Base-by-base conservation (phyloP, 1,284 basidiomycete species). In the Stygiomarasmius scandens region DNA sequence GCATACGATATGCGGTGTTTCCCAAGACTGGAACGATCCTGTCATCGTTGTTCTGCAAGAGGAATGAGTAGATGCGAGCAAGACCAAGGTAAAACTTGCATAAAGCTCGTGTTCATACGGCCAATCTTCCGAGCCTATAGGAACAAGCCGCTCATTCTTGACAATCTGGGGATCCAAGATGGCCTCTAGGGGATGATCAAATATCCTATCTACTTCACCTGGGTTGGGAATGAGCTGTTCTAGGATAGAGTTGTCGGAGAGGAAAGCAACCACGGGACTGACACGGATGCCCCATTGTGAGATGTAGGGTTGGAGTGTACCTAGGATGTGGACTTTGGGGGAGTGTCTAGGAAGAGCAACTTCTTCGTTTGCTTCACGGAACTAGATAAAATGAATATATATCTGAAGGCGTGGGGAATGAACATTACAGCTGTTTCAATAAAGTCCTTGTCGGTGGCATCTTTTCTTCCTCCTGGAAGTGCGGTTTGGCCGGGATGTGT, bases 401-500 rank as follows among this genome's bases (percentile, higher is more conserved):
- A 19, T 19, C 2, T 19, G 45, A 8, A 12, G 4, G 20, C 9
- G 5, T 9, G 24, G 19, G 12, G 25, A 36, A n/a, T 9, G 6
- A 11, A 20, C 36, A 22, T 72, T 68, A 95, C 92, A 14, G 93
- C 93, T 44, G 93, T 93, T 49, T 81, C 74, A 11, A 88, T 70
- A 1, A 88, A 74, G 65, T 82, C 80, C 1, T 66, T 66, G 69
- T 96, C 93, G 1, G 77, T 77, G 12, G 81, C 77, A 64, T 95
- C 93, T 23, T 82, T 80, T 68, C 89, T 92, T 6, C 93, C 93
- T 25, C 93, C 93, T 0, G 93, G 93, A 0, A 95, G 71, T 1
- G 93, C 92, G 43, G 89, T 90, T 65, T 91, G 87, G 20, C 89
- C 90, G 1, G 90, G 86, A 69, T 93, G 90, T 0, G 86, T 82